These are phyloP conservation scores for Byssoonygena ceratinophila DNA, from an alignment of 2,329 filamentous ascomycete genomes.

Conservation along the genomic window DNA sequence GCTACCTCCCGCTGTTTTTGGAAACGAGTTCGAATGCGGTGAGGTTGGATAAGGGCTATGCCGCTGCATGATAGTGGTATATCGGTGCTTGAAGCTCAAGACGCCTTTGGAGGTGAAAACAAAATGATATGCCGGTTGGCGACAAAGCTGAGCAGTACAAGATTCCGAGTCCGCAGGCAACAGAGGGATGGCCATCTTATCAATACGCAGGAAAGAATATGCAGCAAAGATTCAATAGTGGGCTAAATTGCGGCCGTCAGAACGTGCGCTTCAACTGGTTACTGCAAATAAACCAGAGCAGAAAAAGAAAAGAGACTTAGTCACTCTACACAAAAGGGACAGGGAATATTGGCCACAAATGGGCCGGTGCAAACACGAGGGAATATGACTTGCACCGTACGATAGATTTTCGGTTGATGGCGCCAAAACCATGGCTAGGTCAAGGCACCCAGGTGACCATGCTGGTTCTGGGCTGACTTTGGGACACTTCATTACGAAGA, in stretches of 20 bases:
- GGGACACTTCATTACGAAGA: not conserved
- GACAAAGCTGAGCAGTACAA: not conserved
- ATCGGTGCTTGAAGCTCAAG: not conserved
- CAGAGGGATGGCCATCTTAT: not conserved
- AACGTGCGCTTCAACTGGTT: not conserved
- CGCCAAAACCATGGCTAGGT: not conserved
- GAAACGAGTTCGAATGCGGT: slow-evolving; percentile 21
- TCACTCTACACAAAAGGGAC: not conserved
- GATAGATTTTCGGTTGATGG: not conserved
- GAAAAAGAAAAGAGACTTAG: not conserved
- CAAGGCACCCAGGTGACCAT: not conserved
- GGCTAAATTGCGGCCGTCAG: not conserved
- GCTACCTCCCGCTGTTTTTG: slow-evolving; percentile 74
- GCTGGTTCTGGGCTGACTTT: not conserved
- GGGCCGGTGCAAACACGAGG: slow-evolving; percentile 5
- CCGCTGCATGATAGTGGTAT: slow-evolving; percentile 3
- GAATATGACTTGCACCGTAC: not conserved
- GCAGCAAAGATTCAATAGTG: not conserved
- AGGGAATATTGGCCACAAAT: not conserved
- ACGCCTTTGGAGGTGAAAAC: not conserved
- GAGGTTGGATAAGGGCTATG: not conserved
- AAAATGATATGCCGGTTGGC: not conserved
- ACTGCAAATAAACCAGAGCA: not conserved
- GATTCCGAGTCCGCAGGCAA: not conserved
- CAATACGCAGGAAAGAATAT: not conserved